Base-by-base conservation (phyloP, 73 alveolate species). In the Blepharisma stoltei region DNA sequence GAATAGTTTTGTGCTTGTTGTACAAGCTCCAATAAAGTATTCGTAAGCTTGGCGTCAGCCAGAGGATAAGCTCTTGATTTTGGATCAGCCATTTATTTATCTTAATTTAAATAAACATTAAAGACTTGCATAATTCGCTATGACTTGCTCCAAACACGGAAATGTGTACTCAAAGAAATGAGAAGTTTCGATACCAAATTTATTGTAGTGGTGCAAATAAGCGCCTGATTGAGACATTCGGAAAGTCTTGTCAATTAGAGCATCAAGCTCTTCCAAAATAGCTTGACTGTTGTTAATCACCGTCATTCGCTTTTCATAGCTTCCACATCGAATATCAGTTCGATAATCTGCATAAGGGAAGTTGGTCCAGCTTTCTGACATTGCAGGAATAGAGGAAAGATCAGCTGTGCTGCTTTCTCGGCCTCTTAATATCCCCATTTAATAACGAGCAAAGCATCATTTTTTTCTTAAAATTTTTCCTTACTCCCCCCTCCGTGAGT, bases 1-100 rank as follows among this genome's bases (percentile, higher is more conserved):
- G 89, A 93, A 71, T 93, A 81, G 85, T 89, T 94, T 52, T 92
- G 82, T 21, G 98, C 95, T 54, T 90, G 92, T 84, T 95, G 86
- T 73, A 88, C 85, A 70, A 88, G 87, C 67, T 88, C 92, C 54
- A 87, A 85, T 70, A 92, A 71, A 54, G 88, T 78, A 82, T 81
- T 92, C 68, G 87, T 84, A 76, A 86, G 78, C 45, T 85, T 55
- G 71, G 93, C 84, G 76, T 91, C 94, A 55, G 98, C 98, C 71
- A 84, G 78, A 41, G 98, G 98, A 81, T 85, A 94, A 27, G 93
- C 93, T 68, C 97, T 76, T 53, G 89, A 71, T 67, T 83, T 77
- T 67, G 66, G 71, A 55, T 90, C 97, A 60, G 75, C 92, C 54
- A 87, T 86, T 54, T 86, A 32, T 32, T 32, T 32, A 32, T 32